These are phyloP conservation scores for Cornus florida DNA, from an alignment of 148 eudicot species.

Conservation along the genomic window DNA sequence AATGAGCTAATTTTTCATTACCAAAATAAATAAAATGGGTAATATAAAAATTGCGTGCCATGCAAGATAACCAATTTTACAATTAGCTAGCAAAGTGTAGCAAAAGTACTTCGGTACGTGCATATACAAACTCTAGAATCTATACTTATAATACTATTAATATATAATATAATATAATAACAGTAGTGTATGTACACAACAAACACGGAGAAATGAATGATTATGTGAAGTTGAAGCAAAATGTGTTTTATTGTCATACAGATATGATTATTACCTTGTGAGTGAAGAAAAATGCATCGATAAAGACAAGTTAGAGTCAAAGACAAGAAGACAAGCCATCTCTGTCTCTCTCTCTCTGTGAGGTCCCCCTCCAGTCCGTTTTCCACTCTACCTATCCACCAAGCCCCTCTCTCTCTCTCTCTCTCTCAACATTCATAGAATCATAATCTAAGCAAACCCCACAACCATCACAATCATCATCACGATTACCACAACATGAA, in stretches of 20 bases:
- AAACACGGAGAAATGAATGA: not conserved
- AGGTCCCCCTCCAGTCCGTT: constrained; percentile 64
- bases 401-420: constrained; percentile 11
- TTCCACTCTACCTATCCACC: constrained; percentile 43
- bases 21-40: too few species aligned
- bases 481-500: constrained; percentile 59
- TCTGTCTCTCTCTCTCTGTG: not conserved
- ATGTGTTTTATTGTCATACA: constrained; percentile 28
- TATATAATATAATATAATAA: too few species aligned
- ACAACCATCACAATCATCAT: constrained; percentile 53
- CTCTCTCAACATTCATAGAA: constrained; percentile 1
- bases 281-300: constrained; percentile 56
- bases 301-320: constrained; percentile 52
- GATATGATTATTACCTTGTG: constrained; percentile 67
- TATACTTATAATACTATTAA: not conserved
- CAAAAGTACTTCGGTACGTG: constrained; percentile 17
- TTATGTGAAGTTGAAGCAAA: constrained; percentile 88
- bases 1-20: too few species aligned
- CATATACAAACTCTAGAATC: too few species aligned
- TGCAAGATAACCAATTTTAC: not conserved
- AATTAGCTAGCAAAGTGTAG: not conserved
- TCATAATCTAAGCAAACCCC: constrained; percentile 34
- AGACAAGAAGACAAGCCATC: constrained; percentile 59
- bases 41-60: too few species aligned
- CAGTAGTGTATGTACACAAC: too few species aligned